Conservation (phyloP, 2,329 filamentous ascomycete genomes). For the Hypoxylon sp. region DNA sequence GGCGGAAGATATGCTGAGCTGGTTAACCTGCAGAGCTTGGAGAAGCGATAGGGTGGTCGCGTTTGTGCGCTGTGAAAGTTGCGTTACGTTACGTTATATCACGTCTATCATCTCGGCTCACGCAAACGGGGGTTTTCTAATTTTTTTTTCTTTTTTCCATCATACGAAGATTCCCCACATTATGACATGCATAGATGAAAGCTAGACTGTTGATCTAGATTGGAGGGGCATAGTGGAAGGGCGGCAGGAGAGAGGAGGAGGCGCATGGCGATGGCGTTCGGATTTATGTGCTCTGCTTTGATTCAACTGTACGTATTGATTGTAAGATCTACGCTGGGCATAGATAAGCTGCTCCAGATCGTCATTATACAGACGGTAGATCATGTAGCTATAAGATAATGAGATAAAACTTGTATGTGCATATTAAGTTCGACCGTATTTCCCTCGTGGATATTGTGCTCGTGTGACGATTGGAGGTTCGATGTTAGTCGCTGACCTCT, state of each 20-base stretch:
- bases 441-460: not conserved
- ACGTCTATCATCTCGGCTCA: not conserved
- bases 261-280: conserved; percentile 17
- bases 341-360: not conserved
- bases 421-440: not conserved
- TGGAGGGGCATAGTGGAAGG: conserved; percentile 6
- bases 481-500: not conserved
- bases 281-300: not conserved
- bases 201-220: conserved; percentile 5
- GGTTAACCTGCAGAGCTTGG: conserved; percentile 84
- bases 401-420: conserved; percentile 11
- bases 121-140: not conserved
- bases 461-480: not conserved
- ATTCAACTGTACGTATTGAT: not conserved
- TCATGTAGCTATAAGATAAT: conserved; percentile 19
- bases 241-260: not conserved
- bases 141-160: not conserved
- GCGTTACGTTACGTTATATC: not conserved
- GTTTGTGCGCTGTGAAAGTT: conserved; percentile 8
- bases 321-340: conserved; percentile 8
- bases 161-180: conserved; percentile 18
- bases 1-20: conserved; percentile 83
- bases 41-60: conserved; percentile 60
- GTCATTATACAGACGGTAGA: not conserved
- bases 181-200: conserved; percentile 13